phyloP scores from a whole-genome alignment of 1,284 basidiomycete genomes.

The Moesziomyces antarcticus region DNA sequence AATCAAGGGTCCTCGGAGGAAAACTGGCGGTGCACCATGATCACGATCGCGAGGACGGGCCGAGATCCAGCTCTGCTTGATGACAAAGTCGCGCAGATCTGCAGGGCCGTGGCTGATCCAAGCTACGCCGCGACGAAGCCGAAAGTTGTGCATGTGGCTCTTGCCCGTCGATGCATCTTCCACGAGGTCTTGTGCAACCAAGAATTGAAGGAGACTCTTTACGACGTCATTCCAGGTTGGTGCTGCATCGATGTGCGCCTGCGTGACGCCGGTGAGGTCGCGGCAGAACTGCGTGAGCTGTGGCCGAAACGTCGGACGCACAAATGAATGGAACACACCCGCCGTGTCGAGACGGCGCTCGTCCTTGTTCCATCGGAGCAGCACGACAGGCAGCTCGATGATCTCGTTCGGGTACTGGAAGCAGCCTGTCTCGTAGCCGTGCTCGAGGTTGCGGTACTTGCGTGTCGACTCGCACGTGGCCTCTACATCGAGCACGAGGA shows the following conservation, averaged over 20 bases:
- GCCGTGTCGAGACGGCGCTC: constrained; percentile 73
- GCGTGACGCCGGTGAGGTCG: constrained; percentile 87
- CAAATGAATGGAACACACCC: constrained; percentile 86
- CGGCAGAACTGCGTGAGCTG: constrained; percentile 84
- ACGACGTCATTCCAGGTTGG: constrained; percentile 81
- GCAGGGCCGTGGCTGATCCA: constrained; percentile 72
- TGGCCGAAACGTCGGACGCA: constrained; percentile 87
- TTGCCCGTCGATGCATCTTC: constrained; percentile 35
- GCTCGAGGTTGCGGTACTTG: constrained; percentile 39
- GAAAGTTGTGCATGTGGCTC: constrained; percentile 16
- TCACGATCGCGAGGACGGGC: constrained; percentile 3
- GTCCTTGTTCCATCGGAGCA: constrained; percentile 77
- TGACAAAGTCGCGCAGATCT: constrained; percentile 81
- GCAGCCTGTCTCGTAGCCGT: constrained; percentile 34
- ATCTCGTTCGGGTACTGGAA: constrained; percentile 86
- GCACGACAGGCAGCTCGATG: constrained; percentile 85
- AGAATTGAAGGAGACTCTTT: constrained; percentile 74
- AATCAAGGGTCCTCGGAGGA: constrained; percentile 54
- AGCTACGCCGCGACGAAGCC: constrained; percentile 48
- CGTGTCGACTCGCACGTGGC: constrained; percentile 77
- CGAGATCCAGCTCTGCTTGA: constrained; percentile 82
- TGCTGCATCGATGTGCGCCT: constrained; percentile 85
- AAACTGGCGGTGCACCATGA: constrained; percentile 45
- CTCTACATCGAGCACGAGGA: constrained; percentile 81
- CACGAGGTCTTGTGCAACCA: constrained; percentile 71